Conservation (phyloP, 371 early-diverging fungal species). For the Syncephalastrum racemosum region DNA sequence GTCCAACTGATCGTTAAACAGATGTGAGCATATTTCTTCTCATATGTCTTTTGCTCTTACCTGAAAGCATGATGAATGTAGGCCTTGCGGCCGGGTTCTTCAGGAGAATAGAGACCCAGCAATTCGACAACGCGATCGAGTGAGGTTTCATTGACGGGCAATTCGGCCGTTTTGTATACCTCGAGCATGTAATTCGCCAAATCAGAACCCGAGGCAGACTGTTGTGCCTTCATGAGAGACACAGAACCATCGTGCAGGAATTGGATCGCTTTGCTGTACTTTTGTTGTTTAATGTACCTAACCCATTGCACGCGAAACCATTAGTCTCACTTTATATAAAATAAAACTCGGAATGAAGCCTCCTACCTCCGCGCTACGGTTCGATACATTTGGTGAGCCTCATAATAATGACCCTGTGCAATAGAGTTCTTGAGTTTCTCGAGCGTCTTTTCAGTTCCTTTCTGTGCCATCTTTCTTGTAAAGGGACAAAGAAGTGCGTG, state of each 20-base stretch:
- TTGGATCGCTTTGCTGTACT: constrained; percentile 73
- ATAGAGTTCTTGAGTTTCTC: constrained; percentile 68
- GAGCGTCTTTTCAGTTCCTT: constrained; percentile 72
- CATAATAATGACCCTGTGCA: constrained; percentile 86
- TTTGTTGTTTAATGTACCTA: constrained; percentile 84
- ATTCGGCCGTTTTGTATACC: constrained; percentile 67
- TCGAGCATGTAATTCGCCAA: constrained; percentile 79
- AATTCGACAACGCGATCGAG: constrained; percentile 64
- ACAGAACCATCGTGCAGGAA: constrained; percentile 78
- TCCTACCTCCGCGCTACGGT: constrained; percentile 84
- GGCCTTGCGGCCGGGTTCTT: constrained; percentile 44
- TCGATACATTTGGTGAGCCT: constrained; percentile 92
- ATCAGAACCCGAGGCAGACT: constrained; percentile 85
- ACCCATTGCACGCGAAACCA: neutral
- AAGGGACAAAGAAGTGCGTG: no score
- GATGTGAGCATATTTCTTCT: neutral
- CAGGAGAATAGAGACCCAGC: constrained; percentile 40
- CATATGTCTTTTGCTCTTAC: constrained; percentile 19
- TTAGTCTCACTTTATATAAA: neutral
- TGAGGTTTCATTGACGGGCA: constrained; percentile 72
- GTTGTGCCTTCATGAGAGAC: constrained; percentile 75
- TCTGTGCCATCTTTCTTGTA: constrained; percentile 37
- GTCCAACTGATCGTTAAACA: constrained; percentile 63
- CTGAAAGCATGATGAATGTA: constrained; percentile 47
- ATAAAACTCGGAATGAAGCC: constrained; percentile 1